Percentiles rank a stretch among this genome's conserved stretches.
Evolutionary conservation across 1,284 basidiomycete genomes (phyloP).

Genomic region (Irpex sp.): DNA sequence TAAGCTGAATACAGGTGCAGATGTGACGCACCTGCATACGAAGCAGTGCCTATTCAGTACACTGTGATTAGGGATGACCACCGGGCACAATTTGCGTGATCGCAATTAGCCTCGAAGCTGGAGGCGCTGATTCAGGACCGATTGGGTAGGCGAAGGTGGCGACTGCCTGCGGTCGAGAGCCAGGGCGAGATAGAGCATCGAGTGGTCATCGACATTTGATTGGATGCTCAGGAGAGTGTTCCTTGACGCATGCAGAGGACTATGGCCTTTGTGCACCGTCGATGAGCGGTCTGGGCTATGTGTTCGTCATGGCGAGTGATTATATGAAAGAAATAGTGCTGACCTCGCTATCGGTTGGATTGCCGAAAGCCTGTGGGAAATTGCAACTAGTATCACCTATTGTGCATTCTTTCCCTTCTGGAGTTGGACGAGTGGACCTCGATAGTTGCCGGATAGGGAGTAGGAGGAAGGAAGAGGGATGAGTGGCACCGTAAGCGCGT

Average conservation of each 20-base stretch:
- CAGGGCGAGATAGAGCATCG: neutral
- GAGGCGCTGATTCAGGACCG: neutral
- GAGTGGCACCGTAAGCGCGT: too few relatives aligned
- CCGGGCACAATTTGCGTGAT: neutral
- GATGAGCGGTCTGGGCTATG: neutral
- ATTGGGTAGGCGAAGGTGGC: neutral
- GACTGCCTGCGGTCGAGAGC: neutral
- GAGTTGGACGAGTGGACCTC: neutral
- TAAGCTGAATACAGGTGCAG: neutral
- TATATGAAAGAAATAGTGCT: neutral
- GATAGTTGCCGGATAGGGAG: neutral
- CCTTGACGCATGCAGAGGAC: neutral
- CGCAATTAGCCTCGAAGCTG: neutral
- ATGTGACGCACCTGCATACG: neutral
- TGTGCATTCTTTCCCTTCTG: neutral
- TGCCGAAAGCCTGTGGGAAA: neutral
- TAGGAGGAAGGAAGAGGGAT: too few relatives aligned
- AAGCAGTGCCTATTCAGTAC: neutral
- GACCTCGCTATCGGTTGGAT: neutral
- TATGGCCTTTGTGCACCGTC: neutral
- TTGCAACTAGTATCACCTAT: neutral
- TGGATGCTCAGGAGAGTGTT: neutral
- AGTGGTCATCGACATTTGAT: neutral
- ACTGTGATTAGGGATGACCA: neutral
- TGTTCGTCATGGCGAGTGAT: neutral